Evolutionary conservation across 192 early-diverging fungal genomes (phyloP), one percentile per base, ranked within the genome.

Genomic region (Coemansia sp.): DNA sequence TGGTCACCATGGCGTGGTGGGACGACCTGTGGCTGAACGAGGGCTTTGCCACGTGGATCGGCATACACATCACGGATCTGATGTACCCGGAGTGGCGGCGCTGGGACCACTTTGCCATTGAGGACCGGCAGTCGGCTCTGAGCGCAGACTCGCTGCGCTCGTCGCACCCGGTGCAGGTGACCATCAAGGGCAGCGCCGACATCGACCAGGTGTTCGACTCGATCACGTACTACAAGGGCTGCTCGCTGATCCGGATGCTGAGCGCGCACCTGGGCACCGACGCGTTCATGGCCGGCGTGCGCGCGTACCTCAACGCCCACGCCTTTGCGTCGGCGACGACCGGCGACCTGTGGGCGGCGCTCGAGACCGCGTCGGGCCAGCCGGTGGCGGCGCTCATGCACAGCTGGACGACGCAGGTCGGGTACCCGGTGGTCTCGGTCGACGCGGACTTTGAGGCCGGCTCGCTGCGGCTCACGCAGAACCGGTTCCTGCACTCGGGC

Each of bases 161-260:
- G 40, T 91, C 89, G 20, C 95, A 96, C 74, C 93, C 95, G 43
- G 92, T 96, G 68, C 86, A 95, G 53, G 93, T 96, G 1, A 78
- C 83, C 3, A 89, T 95, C 60, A 84, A 80, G 38, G 84, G 87
- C 44, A 85, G 90, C 40, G 76, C 86, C 24, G 92, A 96, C 58
- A 92, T 96, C 43, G 78, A 79, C 40, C 91, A 96, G 79, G 92
- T 96, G 44, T 96, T 96, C 74, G 95, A 95, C 74, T 89, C 92
- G 15, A 90, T 95, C 72, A 87, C 87, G 16, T 95, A 95, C 85
- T 88, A 81, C 75, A 95, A 95, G 73, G 94, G 94, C 12, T 90
- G 90, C 11, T 86, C 87, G 18, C 87, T 93, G 22, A 92, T 95
- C 66, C 84, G 94, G 62, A 94, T 95, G 94, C 83, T 95, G n/a